phyloP scores from a whole-genome alignment of 2,329 filamentous ascomycete genomes.

The Thermomyces lanuginosus region DNA sequence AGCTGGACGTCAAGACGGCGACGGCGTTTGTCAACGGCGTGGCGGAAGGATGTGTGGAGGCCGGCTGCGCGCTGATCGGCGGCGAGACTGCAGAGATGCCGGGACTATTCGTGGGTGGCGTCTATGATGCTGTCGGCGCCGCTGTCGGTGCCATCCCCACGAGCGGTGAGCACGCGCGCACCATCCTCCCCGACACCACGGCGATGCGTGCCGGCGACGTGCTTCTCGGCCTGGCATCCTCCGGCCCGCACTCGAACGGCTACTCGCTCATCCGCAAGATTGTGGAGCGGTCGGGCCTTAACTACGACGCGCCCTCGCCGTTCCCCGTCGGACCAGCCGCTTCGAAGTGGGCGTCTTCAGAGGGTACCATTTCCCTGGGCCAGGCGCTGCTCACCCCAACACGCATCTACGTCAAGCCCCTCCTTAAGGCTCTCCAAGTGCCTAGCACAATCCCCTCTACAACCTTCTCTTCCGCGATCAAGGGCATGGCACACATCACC shows the following conservation, averaged over 20 bases:
- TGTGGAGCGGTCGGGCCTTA: slow-evolving; percentile 53
- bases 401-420: slow-evolving; percentile 74
- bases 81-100: slow-evolving; percentile 99
- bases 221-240: slow-evolving; percentile 69
- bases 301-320: slow-evolving; percentile 56
- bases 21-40: slow-evolving; percentile 84
- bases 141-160: slow-evolving; percentile 66
- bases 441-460: slow-evolving; percentile 7
- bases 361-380: slow-evolving; percentile 58
- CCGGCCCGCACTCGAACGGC: slow-evolving; percentile 86
- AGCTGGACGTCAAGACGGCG: slow-evolving; percentile 60
- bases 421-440: slow-evolving; percentile 47
- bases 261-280: slow-evolving; percentile 94
- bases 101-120: slow-evolving; percentile 71
- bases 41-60: slow-evolving; percentile 66
- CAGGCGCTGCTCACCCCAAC: slow-evolving; percentile 73
- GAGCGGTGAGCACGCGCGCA: slow-evolving; percentile 34
- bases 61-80: slow-evolving; percentile 81
- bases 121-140: slow-evolving; percentile 85
- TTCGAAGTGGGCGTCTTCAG: slow-evolving; percentile 21
- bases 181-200: slow-evolving; percentile 57
- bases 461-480: slow-evolving; percentile 41
- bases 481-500: slow-evolving; percentile 93
- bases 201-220: slow-evolving; percentile 71
- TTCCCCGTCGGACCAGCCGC: slow-evolving; percentile 43